These are phyloP conservation scores for Fusarium burgessii DNA, from an alignment of 2,329 filamentous ascomycete genomes.

Conservation along the genomic window DNA sequence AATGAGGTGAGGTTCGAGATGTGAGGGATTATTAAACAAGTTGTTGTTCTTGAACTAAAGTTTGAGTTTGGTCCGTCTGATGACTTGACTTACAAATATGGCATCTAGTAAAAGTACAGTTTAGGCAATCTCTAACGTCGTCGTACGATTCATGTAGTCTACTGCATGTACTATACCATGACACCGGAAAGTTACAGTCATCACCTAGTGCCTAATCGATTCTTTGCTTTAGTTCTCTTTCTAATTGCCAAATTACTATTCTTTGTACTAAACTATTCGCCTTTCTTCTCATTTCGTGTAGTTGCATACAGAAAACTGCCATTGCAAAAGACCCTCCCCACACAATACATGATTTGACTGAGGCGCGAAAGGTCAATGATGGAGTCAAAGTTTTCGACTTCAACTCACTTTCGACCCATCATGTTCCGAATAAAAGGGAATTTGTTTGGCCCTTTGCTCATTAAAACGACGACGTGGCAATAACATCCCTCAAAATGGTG, in stretches of 20 bases:
- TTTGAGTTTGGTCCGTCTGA: constrained; percentile 1
- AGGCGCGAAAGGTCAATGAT: neutral
- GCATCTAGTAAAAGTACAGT: neutral
- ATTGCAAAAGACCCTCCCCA: neutral
- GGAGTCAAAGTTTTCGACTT: neutral
- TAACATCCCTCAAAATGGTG: neutral
- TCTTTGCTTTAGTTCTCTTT: constrained; percentile 54
- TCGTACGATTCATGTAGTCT: neutral
- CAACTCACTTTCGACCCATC: neutral
- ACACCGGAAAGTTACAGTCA: neutral
- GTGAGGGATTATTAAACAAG: constrained; percentile 17
- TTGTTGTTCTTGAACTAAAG: neutral
- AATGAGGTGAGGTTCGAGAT: neutral
- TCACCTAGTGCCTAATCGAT: neutral
- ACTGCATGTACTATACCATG: neutral
- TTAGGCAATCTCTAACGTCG: neutral
- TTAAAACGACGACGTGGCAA: neutral
- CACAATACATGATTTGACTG: neutral
- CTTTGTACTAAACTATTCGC: constrained; percentile 79
- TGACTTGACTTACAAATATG: neutral
- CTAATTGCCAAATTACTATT: constrained; percentile 92
- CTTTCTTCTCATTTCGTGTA: constrained; percentile 43
- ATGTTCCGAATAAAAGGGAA: fast-evolving
- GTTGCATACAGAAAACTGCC: neutral
- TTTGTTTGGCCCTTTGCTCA: too few relatives aligned